Base-by-base conservation (phyloP, 345 rosid genomes). In the Salix brachista region DNA sequence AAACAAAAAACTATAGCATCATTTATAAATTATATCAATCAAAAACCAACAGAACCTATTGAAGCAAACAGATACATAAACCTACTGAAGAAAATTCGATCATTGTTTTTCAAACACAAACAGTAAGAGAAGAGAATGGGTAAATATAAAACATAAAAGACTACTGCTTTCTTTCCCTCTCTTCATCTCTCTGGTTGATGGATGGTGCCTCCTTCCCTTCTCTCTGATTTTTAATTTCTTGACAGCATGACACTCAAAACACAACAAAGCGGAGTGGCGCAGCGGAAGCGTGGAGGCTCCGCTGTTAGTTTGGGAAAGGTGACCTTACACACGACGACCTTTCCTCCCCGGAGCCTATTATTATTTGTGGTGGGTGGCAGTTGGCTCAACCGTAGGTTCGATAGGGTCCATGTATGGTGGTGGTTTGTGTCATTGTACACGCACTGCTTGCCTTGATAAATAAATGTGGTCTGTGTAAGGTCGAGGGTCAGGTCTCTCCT, bases 211-310 rank as follows among this genome's bases (percentile, higher is more conserved):
- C 23, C 44, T 41, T 56, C 13, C 14, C 28, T 56, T 23, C 13
- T 30, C 3, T 30, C 32, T 30, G 32, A 0, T 30, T 32, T 32
- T 0, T 32, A 32, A 36, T 36, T 36, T 2, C 0, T 6, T 17
- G 1, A 18, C 5, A 1, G 19, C 7, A 18, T 0, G 8, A 52
- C 1, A 6, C 0, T 16, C 1, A 50, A 6, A 1, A 0, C 1
- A 18, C 46, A 19, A 8, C 26, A 8, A 67, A 78, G 79, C 80
- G 76, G 80, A 78, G 85, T 75, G 79, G 80, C 82, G 85, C 85
- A 78, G 82, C 85, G 85, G 85, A 78, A 82, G 80, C 71, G 82
- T 75, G 72, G 85, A 66, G 81, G 86, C 85, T 85, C 84, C 30
- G 50, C 50, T n/a, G 37, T 36, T 36, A 36, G 37, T 36, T 36